Conservation (phyloP, 2,329 filamentous ascomycete genomes). For the Beauveria bassiana region DNA sequence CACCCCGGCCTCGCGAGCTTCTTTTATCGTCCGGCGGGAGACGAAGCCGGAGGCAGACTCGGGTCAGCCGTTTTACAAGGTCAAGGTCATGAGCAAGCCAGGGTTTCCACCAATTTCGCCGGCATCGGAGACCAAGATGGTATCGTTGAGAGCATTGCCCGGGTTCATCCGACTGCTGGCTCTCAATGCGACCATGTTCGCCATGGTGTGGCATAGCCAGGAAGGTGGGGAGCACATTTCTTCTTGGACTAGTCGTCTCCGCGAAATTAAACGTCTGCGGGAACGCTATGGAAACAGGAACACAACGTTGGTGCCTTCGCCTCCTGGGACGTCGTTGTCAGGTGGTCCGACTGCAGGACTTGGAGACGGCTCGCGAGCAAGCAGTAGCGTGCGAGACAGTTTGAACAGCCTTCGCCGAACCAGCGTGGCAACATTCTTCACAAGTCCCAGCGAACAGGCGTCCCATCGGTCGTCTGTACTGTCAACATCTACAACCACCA, state of each 20-base stretch:
- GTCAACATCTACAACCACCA: conserved; percentile 43
- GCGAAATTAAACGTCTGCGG: conserved; percentile 75
- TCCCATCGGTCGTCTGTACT: conserved; percentile 53
- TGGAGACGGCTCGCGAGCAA: conserved; percentile 31
- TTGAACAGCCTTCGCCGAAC: conserved; percentile 52
- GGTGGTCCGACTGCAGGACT: conserved; percentile 13
- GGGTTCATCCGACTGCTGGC: conserved; percentile 82
- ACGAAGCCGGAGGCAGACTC: conserved; percentile 27
- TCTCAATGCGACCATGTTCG: conserved; percentile 90
- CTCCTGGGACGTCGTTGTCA: conserved; percentile 19
- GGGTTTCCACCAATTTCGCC: conserved; percentile 90
- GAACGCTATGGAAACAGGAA: conserved; percentile 52
- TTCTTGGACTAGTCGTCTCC: conserved; percentile 80
- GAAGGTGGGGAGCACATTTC: conserved; percentile 77
- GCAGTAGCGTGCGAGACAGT: conserved; percentile 50
- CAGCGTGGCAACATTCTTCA: conserved; percentile 60
- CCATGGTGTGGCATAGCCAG: conserved; percentile 75
- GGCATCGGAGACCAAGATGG: conserved; percentile 79
- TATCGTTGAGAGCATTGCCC: conserved; percentile 74
- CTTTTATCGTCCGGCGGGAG: conserved; percentile 60
- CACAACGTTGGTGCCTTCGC: conserved; percentile 16
- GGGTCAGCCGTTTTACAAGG: conserved; percentile 65
- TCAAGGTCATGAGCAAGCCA: conserved; percentile 79
- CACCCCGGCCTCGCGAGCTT: conserved; percentile 72
- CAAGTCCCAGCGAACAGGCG: conserved; percentile 45